These are phyloP conservation scores for Trichoderma orchidacearum DNA, from an alignment of 495 filamentous ascomycete species.

Conservation along the genomic window DNA sequence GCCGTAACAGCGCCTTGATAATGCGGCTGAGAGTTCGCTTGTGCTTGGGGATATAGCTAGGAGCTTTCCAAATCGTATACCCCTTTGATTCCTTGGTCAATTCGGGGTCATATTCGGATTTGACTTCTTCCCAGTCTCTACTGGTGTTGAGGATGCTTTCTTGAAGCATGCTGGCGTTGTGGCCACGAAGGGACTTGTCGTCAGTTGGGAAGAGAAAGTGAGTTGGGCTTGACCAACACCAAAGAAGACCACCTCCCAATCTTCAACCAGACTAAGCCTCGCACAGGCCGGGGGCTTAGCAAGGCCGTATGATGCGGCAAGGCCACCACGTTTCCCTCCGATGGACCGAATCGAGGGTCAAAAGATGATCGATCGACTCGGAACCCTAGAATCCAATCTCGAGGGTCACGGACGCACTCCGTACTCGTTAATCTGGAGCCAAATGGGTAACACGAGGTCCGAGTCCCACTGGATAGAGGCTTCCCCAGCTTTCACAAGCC, in stretches of 20 bases:
- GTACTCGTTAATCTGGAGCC: not conserved
- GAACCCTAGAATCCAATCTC: not conserved
- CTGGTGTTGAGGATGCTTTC: not conserved
- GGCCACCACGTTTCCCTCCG: not conserved
- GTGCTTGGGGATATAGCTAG: not conserved
- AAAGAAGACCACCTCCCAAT: not conserved
- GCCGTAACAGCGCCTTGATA: not conserved
- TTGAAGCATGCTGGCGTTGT: not conserved
- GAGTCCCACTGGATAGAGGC: not conserved
- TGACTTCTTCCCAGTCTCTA: not conserved
- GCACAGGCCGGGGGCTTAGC: not conserved
- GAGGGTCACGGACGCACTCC: not conserved
- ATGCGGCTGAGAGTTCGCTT: not conserved
- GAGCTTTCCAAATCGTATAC: not conserved
- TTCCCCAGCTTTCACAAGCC: conserved; percentile 1
- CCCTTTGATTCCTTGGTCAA: not conserved
- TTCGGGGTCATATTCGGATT: not conserved
- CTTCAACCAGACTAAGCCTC: not conserved
- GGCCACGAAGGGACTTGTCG: not conserved
- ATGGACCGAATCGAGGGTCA: not conserved
- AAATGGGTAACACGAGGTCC: not conserved
- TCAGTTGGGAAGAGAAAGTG: not conserved
- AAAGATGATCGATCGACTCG: not conserved
- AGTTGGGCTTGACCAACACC: not conserved
- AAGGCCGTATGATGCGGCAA: not conserved